These are phyloP conservation scores for Claviceps sp. DNA, from an alignment of 2,329 filamentous ascomycete species.

Conservation along the genomic window DNA sequence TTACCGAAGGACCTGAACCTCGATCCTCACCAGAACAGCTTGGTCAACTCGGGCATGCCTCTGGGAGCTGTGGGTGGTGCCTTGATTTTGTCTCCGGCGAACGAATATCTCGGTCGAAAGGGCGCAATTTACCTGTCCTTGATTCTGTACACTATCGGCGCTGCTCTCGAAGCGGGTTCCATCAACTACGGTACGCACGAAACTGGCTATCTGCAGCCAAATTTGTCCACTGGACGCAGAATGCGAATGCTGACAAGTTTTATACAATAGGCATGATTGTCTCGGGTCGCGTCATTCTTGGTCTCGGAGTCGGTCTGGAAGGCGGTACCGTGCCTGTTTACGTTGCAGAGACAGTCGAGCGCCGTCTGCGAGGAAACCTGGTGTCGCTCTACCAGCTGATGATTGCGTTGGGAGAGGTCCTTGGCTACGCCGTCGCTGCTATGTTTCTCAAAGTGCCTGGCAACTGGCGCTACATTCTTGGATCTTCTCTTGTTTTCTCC, in stretches of 20 bases:
- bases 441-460: conserved; percentile 58
- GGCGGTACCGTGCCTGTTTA: conserved; percentile 65
- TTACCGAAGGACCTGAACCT: conserved; percentile 46
- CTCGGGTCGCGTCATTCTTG: conserved; percentile 52
- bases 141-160: conserved; percentile 57
- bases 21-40: conserved; percentile 41
- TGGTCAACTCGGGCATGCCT: conserved; percentile 59
- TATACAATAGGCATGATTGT: conserved; percentile 46
- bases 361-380: conserved; percentile 53
- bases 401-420: conserved; percentile 60
- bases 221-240: too few species aligned
- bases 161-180: conserved; percentile 52
- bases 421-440: conserved; percentile 59
- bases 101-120: conserved; percentile 53
- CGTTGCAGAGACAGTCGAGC: conserved; percentile 58
- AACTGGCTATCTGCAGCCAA: neutral
- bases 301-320: conserved; percentile 58
- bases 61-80: conserved; percentile 59
- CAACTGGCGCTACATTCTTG: conserved; percentile 63
- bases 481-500: conserved; percentile 57
- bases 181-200: conserved; percentile 41
- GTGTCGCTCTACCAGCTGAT: conserved; percentile 66
- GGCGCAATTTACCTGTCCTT: conserved; percentile 58
- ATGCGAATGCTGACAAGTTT: neutral
- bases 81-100: conserved; percentile 49